phyloP scores from a whole-genome alignment of 75 land plant species.

The Selaginella moellendorffii region DNA sequence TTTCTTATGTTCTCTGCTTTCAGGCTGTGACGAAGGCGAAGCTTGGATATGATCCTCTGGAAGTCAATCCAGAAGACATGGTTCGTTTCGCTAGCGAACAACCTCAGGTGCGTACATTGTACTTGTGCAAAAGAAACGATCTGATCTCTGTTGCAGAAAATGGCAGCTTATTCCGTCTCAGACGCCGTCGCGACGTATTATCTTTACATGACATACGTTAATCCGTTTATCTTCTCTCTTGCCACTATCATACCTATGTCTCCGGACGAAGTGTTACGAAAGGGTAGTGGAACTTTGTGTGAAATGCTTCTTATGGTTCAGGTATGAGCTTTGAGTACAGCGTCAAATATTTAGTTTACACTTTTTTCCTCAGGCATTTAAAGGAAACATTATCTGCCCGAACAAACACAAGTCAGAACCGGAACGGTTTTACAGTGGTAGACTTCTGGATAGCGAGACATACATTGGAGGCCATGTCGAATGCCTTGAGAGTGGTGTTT shows the following conservation, averaged over 20 bases:
- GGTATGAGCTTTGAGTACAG: slow-evolving; percentile 38
- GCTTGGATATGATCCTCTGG: slow-evolving; percentile 91
- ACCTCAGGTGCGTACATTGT: slow-evolving; percentile 56
- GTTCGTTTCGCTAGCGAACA: slow-evolving; percentile 83
- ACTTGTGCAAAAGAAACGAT: not conserved
- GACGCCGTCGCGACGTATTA: slow-evolving; percentile 98
- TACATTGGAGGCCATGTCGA: slow-evolving; percentile 99
- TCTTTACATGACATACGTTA: slow-evolving; percentile 97
- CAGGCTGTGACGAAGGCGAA: slow-evolving; percentile 98
- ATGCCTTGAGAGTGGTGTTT: slow-evolving; percentile 98
- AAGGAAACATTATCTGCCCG: slow-evolving; percentile 93
- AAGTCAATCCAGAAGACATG: slow-evolving; percentile 99
- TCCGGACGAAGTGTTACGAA: slow-evolving; percentile 94
- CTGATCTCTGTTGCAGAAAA: slow-evolving; percentile 43
- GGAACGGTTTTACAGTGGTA: slow-evolving; percentile 71
- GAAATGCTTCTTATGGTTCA: slow-evolving; percentile 99
- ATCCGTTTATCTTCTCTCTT: slow-evolving; percentile 96
- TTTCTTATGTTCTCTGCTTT: no score
- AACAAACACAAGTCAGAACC: slow-evolving; percentile 85
- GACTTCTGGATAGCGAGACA: slow-evolving; percentile 91
- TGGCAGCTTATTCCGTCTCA: slow-evolving; percentile 99
- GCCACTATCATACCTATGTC: slow-evolving; percentile 99
- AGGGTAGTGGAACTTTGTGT: slow-evolving; percentile 98
- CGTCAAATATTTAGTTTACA: not conserved
- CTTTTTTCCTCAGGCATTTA: slow-evolving; percentile 62